Percentiles rank a stretch among this genome's conserved stretches.
These are phyloP conservation scores for Ustilago hordei DNA, from an alignment of 1,284 basidiomycete species.

Conservation along the genomic window DNA sequence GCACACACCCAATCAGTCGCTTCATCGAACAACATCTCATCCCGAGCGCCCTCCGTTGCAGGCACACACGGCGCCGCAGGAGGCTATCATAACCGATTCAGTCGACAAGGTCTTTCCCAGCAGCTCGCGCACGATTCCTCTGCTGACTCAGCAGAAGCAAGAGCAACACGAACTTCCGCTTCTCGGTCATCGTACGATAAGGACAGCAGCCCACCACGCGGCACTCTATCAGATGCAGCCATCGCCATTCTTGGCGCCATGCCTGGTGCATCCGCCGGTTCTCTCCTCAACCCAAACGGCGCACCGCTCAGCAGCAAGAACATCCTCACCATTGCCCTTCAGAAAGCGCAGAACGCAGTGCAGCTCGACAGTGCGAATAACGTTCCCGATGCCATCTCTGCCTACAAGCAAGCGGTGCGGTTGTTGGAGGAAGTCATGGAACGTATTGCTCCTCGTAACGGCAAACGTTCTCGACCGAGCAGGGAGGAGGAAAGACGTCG, in stretches of 20 bases:
- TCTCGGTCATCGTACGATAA: constrained; percentile 20
- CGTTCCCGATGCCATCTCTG: constrained; percentile 69
- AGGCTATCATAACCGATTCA: constrained; percentile 48
- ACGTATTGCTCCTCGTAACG: constrained; percentile 66
- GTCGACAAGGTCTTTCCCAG: constrained; percentile 23
- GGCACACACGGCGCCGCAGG: constrained; percentile 21
- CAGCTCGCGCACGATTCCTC: constrained; percentile 18
- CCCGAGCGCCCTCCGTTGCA: constrained; percentile 37
- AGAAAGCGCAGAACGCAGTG: constrained; percentile 71
- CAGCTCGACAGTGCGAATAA: constrained; percentile 70
- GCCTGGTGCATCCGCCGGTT: constrained; percentile 40
- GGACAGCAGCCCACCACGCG: constrained; percentile 21
- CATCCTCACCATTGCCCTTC: constrained; percentile 70
- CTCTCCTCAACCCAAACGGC: constrained; percentile 54
- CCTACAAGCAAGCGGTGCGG: constrained; percentile 69
- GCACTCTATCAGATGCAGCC: constrained; percentile 48
- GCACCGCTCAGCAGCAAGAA: constrained; percentile 65
- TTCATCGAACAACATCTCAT: constrained; percentile 23
- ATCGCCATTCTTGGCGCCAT: constrained; percentile 54
- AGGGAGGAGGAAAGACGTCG: constrained; percentile 69
- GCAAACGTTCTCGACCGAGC: constrained; percentile 55
- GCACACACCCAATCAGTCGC: constrained; percentile 1
- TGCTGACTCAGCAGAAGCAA: neutral
- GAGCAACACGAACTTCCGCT: neutral
- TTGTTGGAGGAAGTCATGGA: constrained; percentile 71